phyloP scores from a whole-genome alignment of 495 filamentous ascomycete species.

The Aspergillus mulundensis region DNA sequence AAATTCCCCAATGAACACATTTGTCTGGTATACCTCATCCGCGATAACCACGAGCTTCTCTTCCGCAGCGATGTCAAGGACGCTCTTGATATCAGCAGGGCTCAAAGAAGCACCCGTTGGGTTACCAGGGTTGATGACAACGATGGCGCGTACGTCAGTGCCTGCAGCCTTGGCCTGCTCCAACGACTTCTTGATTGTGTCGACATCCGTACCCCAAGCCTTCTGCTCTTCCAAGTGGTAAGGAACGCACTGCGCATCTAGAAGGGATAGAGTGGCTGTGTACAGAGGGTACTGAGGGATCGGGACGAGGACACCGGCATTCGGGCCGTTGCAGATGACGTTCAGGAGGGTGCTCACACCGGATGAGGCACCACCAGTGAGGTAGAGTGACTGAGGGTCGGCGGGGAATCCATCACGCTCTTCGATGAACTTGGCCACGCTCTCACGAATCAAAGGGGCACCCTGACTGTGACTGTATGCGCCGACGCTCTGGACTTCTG shows the following conservation, averaged over 20 bases:
- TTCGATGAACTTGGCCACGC: slow-evolving; percentile 89
- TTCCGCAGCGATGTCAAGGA: slow-evolving; percentile 79
- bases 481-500: slow-evolving; percentile 82
- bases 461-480: slow-evolving; percentile 96
- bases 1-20: slow-evolving; percentile 91
- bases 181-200: slow-evolving; percentile 65
- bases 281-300: slow-evolving; percentile 98
- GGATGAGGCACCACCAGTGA: slow-evolving; percentile 85
- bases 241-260: slow-evolving; percentile 83
- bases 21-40: slow-evolving; percentile 99
- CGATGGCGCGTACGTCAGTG: slow-evolving; percentile 84
- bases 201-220: slow-evolving; percentile 82
- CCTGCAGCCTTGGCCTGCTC: slow-evolving; percentile 67
- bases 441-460: slow-evolving; percentile 75
- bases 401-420: slow-evolving; percentile 83
- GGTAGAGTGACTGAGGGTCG: slow-evolving; percentile 72
- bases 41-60: slow-evolving; percentile 86
- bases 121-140: slow-evolving; percentile 97
- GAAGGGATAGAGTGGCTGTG: slow-evolving; percentile 83
- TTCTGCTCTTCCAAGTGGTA: slow-evolving; percentile 86
- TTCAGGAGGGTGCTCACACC: slow-evolving; percentile 91
- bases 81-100: slow-evolving; percentile 69
- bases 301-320: slow-evolving; percentile 83
- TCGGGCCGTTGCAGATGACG: slow-evolving; percentile 75
- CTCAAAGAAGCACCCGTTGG: slow-evolving; percentile 85